Evolutionary conservation across 306 rosid species (phyloP), one percentile per base, ranked within the genome.

Genomic region (Macrotyloma uniflorum): DNA sequence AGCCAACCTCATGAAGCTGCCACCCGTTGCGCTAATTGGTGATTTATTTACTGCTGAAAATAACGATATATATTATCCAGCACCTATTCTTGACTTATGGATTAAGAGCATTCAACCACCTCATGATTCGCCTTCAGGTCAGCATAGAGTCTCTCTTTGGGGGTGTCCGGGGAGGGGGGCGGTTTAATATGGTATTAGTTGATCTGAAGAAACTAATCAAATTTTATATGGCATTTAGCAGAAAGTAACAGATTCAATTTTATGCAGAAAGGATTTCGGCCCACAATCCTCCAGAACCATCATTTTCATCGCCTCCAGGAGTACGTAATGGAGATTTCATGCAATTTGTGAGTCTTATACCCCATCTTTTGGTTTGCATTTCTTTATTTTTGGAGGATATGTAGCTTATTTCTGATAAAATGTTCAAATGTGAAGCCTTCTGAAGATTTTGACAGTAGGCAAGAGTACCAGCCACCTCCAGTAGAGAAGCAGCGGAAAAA

Each of bases 1-100:
- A 66, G 81, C 66, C 49, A 75, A 82, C 83, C 92, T 92, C 83
- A 88, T 91, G 97, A 91, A 89, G 75, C 77, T 88, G 59, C 98
- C 98, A 45, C 90, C 91, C 12, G 70, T 81, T 74, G 89, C 82
- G 73, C 82, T 95, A 69, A 78, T 81, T 59, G 88, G 79, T 65
- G 67, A 78, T 72, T 86, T 87, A 87, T 88, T 84, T 70, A 64
- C 80, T 61, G 78, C 58, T 47, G 92, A 84, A 81, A 82, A 70
- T 67, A 71, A 75, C 70, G 81, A 83, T 75, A 64, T 89, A 76
- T 84, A 93, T 86, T 95, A 92, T 87, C 98, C 97, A 22, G 64
- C 43, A 33, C 90, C 92, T 73, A 79, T 91, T 64, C 79, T 95
- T 42, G 87, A 93, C 24, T 75, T 88, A 77, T 93, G 96, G 98